phyloP scores from a whole-genome alignment of 192 early-diverging fungal genomes.

The Coemansia sp. region DNA sequence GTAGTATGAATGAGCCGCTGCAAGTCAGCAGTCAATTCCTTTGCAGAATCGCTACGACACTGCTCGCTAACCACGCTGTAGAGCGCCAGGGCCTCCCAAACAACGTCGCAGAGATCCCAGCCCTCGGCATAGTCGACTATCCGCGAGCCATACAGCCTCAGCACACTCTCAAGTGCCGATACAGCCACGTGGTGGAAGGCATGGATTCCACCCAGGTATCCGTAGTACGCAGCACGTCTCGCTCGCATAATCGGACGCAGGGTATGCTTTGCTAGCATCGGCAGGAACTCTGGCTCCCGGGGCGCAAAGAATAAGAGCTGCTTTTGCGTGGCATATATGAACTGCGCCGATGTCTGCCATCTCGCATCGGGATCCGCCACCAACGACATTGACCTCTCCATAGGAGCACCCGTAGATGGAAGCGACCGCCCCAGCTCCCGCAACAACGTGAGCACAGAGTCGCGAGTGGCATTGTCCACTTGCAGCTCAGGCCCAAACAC shows the following conservation, averaged over 20 bases:
- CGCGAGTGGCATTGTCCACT: constrained; percentile 63
- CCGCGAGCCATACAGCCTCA: constrained; percentile 36
- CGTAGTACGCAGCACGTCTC: constrained; percentile 11
- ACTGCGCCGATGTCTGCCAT: constrained; percentile 35
- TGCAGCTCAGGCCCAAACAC: constrained; percentile 92
- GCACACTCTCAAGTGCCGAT: constrained; percentile 27
- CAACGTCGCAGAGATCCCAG: constrained; percentile 29
- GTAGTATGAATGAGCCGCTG: constrained; percentile 26
- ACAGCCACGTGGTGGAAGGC: constrained; percentile 33
- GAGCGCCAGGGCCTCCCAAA: constrained; percentile 44
- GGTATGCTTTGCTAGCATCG: constrained; percentile 6
- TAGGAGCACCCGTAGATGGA: constrained; percentile 10
- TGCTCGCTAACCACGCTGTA: constrained; percentile 11
- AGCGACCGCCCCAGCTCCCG: constrained; percentile 75
- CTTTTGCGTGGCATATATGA: constrained; percentile 32
- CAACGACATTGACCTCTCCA: neutral
- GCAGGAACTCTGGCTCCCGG: constrained; percentile 8
- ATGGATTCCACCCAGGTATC: constrained; percentile 2
- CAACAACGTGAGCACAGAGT: constrained; percentile 75
- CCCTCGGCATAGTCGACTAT: neutral
- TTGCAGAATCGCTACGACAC: neutral
- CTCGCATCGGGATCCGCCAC: constrained; percentile 40
- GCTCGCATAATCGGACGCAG: constrained; percentile 36
- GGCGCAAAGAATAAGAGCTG: constrained; percentile 37
- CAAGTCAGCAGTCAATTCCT: constrained; percentile 9